Base-by-base conservation (phyloP, 148 eudicot genomes). In the Diospyros lotus region DNA sequence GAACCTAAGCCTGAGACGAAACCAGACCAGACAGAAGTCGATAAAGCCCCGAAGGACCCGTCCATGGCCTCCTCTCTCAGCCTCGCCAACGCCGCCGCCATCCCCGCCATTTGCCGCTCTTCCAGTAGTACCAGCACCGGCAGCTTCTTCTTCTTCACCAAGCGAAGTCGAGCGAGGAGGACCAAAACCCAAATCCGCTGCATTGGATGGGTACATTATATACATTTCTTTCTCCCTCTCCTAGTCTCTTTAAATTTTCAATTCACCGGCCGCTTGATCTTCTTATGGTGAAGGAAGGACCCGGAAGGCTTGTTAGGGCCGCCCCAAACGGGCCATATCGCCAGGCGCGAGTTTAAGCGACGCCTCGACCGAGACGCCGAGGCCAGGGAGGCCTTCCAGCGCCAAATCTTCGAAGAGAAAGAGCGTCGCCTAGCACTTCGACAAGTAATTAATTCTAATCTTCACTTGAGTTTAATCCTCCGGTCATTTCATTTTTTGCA, bases 291-390 rank as follows among this genome's bases (percentile, higher is more conserved):
- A 86, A 81, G 76, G 83, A 80, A 95, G 97, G 97, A 95, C 77
- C 99, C 99, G 18, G 96, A 95, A 72, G 97, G 99, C 6, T 7
- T 95, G 41, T 80, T 90, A 11, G 81, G 88, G 5, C 91, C 96
- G 3, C 84, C 89, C 7, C 79, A 81, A 77, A 44, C 84, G 14
- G 99, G 97, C 6, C 99, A 92, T 76, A 63, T 92, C 63, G 87
- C 89, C 9, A 82, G 84, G 64, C 75, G 87, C 2, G 91, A 95
- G 75, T 92, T 92, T 80, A 78, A 83, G 80, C 80, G 69, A 42
- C 84, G 85, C 1, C 72, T 92, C 15, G 94, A 95, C 72, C 89
- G 80, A 73, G 99, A 95, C 54, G 75, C 89, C 6, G 94, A 83
- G 4, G 88, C 93, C n/a, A 83, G 84, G 75, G 98, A 92, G 75